A percentile compares a stretch with the other conserved stretches of the same genome.
phyloP scores from a whole-genome alignment of 1,139 yeast species.

The Suhomyces choctaworum region DNA sequence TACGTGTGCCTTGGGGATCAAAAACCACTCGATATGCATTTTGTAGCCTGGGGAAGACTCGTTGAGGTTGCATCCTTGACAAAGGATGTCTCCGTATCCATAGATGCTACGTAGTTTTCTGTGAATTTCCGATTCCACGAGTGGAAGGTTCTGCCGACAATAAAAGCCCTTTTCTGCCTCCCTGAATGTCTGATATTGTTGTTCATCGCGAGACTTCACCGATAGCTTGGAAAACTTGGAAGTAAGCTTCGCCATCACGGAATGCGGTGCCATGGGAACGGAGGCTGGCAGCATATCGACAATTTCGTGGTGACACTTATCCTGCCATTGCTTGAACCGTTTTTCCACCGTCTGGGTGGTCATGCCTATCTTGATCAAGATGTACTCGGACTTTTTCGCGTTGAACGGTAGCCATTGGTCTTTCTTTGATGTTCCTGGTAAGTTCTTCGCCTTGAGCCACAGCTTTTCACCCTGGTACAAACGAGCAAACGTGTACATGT shows the following conservation, averaged over 20 bases:
- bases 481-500: conserved; percentile 51
- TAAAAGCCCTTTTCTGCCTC: conserved; percentile 33
- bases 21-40: conserved; percentile 61
- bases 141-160: conserved; percentile 26
- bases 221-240: conserved; percentile 11
- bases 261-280: conserved; percentile 1
- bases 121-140: conserved; percentile 48
- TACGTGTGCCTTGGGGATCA: conserved; percentile 48
- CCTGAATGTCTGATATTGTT: conserved; percentile 1
- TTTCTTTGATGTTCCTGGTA: conserved; percentile 27
- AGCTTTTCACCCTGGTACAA: conserved; percentile 30
- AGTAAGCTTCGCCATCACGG: conserved; percentile 6
- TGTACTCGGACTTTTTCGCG: conserved; percentile 36
- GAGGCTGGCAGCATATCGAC: conserved; percentile 32
- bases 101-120: conserved; percentile 29
- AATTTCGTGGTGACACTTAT: conserved; percentile 51
- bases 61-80: conserved; percentile 35
- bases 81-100: conserved; percentile 47
- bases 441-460: conserved; percentile 36
- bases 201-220: conserved; percentile 2
- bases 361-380: conserved; percentile 56
- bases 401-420: conserved; percentile 39
- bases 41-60: conserved; percentile 21
- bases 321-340: conserved; percentile 56
- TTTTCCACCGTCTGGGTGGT: conserved; percentile 47